Base-by-base conservation (phyloP, 345 rosid species). In the Luvunga scandens region DNA sequence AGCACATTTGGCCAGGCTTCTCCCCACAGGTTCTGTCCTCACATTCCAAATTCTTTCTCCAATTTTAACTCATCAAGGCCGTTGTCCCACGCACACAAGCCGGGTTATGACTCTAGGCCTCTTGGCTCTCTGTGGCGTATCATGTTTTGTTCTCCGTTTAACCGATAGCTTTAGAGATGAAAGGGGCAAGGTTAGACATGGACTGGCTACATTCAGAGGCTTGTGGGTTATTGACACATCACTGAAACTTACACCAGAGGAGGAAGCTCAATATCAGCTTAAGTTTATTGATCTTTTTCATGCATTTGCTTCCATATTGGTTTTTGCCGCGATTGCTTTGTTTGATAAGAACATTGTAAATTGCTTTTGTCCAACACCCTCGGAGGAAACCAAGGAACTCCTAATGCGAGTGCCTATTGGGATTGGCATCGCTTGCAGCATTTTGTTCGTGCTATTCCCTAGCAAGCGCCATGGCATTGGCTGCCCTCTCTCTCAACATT, bases 391-490 rank as follows among this genome's bases (percentile, higher is more conserved):
- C 36, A 33, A 64, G 57, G 70, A 75, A 16, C 69, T 75, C 12
- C 42, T 75, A 1, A 60, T 48, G 30, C 4, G 28, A 48, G 36
- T 75, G 45, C 78, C 78, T 1, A 38, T 63, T 75, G 59, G 61
- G 45, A 30, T 75, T 64, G 78, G 70, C 36, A 39, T 75, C 30
- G 70, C n/a, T 6, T 42, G 70, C 30, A 48, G 70, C 36, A 21
- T 75, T 4, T 45, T 75, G 61, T 63, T 75, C 22, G n/a, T 64
- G 50, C 7, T 55, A 7, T 75, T 75, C 66, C 78, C 78, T 7
- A 28, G 61, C 70, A 75, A 45, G 30, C 78, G 78, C 45, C 69
- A 75, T 13, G 78, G 78, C 50, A 45, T 75, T 13, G 78, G 78
- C 61, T 45, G 61, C 18, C 69, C 78, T 75, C 70, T 75, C 39